Conservation (phyloP, 2,329 filamentous ascomycete genomes). For the Trichoderma cornu-damae region DNA sequence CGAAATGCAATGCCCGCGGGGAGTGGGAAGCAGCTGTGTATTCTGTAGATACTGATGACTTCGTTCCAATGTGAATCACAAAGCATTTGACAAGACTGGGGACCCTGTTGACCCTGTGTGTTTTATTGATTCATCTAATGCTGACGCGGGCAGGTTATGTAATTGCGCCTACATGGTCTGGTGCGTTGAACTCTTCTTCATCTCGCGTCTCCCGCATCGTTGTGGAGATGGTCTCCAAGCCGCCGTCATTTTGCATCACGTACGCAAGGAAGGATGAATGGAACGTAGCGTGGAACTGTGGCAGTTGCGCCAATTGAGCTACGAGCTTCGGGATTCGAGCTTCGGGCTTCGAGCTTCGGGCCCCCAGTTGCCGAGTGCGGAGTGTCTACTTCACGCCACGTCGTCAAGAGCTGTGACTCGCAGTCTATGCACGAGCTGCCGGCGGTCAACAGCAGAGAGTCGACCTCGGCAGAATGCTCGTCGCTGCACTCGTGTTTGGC, state of each 20-base stretch:
- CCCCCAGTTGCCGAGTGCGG: background rate
- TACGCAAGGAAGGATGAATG: no score
- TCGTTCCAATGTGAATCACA: slow-evolving; percentile 34
- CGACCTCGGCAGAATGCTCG: background rate
- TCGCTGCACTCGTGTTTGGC: background rate
- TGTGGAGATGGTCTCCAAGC: background rate
- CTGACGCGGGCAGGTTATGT: background rate
- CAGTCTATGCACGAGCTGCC: no score
- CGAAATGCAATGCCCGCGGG: slow-evolving; percentile 22
- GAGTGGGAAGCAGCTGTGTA: slow-evolving; percentile 21
- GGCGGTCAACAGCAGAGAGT: no score
- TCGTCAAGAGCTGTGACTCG: no score
- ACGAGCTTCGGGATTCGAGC: no score
- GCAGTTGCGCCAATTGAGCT: background rate
- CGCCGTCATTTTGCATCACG: no score
- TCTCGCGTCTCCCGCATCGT: background rate
- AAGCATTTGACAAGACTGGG: slow-evolving; percentile 27
- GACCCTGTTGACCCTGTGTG: slow-evolving; percentile 23
- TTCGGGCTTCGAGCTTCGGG: background rate
- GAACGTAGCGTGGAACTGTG: background rate
- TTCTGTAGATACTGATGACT: slow-evolving; percentile 41
- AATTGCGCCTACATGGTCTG: background rate
- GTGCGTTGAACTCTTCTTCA: background rate
- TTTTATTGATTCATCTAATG: slow-evolving; percentile 6
- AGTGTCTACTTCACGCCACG: background rate